These are phyloP conservation scores for Cladosporium sp. DNA, from an alignment of 2,329 filamentous ascomycete species.

Conservation along the genomic window DNA sequence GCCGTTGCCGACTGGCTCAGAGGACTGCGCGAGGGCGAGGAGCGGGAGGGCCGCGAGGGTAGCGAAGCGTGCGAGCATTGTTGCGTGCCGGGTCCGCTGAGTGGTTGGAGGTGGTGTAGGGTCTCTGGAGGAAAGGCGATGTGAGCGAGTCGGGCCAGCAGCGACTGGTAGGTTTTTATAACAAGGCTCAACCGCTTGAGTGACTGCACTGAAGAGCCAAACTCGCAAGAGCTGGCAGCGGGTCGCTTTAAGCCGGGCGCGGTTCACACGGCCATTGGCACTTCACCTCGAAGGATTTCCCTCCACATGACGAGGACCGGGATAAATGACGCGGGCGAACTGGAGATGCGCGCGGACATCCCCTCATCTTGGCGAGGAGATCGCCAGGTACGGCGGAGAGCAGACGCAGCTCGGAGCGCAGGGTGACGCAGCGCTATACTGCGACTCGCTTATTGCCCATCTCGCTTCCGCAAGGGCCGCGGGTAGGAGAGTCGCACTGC, in stretches of 20 bases:
- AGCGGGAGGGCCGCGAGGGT: slow-evolving; percentile 18
- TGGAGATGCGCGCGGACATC: neutral
- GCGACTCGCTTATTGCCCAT: neutral
- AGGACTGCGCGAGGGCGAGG: slow-evolving; percentile 12
- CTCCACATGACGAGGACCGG: slow-evolving; percentile 4
- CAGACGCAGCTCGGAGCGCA: too few species aligned
- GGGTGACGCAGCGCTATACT: slow-evolving; percentile 7
- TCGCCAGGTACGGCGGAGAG: slow-evolving; percentile 2
- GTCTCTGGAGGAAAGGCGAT: neutral
- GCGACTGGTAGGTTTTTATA: neutral
- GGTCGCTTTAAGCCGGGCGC: slow-evolving; percentile 1
- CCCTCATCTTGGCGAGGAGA: slow-evolving; percentile 4
- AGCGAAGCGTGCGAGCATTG: slow-evolving; percentile 9
- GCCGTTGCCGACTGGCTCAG: slow-evolving; percentile 18
- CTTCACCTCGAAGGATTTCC: neutral
- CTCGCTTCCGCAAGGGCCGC: too few species aligned
- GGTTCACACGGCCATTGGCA: neutral
- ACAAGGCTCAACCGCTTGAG: too few species aligned
- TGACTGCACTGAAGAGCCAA: neutral
- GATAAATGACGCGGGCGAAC: neutral
- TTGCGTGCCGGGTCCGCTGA: neutral
- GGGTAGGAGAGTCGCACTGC: too few species aligned
- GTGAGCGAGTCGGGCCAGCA: neutral
- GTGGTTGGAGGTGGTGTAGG: neutral
- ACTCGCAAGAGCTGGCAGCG: neutral